Base-by-base conservation (phyloP, 2,329 filamentous ascomycete genomes). In the Pseudogymnoascus sp. region DNA sequence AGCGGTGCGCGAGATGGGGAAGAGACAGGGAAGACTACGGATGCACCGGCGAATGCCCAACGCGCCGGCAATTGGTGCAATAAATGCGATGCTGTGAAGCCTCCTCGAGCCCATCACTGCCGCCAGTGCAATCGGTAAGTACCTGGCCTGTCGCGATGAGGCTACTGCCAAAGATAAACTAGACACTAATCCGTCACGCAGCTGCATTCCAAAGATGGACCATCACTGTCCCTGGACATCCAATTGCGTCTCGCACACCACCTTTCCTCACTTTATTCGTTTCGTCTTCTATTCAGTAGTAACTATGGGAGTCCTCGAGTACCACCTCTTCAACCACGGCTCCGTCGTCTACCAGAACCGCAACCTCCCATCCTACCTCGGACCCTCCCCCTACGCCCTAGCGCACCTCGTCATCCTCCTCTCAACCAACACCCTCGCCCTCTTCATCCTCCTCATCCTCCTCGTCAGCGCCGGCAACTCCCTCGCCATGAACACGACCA, bases 201-300 rank as follows among this genome's bases (percentile, higher is more conserved):
- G 79, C 69, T 92, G 89, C 74, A 83, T 92, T 60, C 87, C 88
- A 38, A 88, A 86, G 76, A 93, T 93, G 89, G 89, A 93, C 76
- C 89, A 92, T 76, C 90, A 96, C 77, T 95, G 90, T 72, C 89
- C 90, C 2, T 95, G 90, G 90, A 93, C 89, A 3, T 79, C 77
- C 65, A 93, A 93, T 76, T 96, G 91, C 77, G 89, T 95, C 62
- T 92, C 89, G 11, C 83, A 92, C 74, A 87, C 86, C 65, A 93
- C 89, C 0, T 90, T 92, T 70, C 90, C 91, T 7, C 87, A 93
- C 76, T 95, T 95, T 75, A 67, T 92, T 57, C 89, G 90, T 69
- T 93, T 95, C 77, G 79, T 95, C 47, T 73, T 85, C 67, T 93
- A 86, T 73, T 81, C 88, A 26, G 65, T 82, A 13, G 79, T 87